These are phyloP conservation scores for Fusarium sp. DNA, from an alignment of 2,329 filamentous ascomycete genomes.

Conservation along the genomic window DNA sequence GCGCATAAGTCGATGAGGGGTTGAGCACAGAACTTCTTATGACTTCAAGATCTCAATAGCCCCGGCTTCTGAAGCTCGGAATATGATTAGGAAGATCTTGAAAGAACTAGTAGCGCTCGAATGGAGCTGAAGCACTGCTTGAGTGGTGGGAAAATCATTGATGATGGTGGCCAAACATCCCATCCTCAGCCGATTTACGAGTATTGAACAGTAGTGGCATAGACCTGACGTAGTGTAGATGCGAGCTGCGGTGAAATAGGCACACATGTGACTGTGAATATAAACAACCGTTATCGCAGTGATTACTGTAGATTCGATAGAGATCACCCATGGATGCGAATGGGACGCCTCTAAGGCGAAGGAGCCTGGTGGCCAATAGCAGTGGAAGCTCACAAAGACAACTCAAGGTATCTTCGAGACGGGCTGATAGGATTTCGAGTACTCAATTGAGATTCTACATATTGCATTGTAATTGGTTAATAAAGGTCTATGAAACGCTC, in stretches of 20 bases:
- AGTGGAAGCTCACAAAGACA: not conserved
- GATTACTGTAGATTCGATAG: not conserved
- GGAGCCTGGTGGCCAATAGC: not conserved
- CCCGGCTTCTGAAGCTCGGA: not conserved
- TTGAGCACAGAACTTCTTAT: not conserved
- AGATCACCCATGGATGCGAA: not conserved
- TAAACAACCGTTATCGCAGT: not conserved
- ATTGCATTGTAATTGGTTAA: not conserved
- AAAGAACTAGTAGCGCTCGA: slow-evolving; percentile 13
- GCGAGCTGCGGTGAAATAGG: too few species aligned
- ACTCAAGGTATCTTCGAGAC: not conserved
- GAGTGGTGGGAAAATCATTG: not conserved
- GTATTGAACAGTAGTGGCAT: not conserved
- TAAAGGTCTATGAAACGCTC: not conserved
- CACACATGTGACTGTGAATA: not conserved
- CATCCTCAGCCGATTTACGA: not conserved
- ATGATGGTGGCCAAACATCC: not conserved
- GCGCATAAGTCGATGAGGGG: slow-evolving; percentile 35
- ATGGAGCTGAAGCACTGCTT: not conserved
- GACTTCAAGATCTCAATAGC: not conserved
- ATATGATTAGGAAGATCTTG: not conserved
- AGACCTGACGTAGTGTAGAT: not conserved
- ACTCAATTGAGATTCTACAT: not conserved
- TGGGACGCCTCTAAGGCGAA: too few species aligned
- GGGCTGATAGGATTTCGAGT: not conserved